Evolutionary conservation across 1,139 yeast genomes (phyloP), one percentile per base, ranked within the genome.

Genomic region (Saccharomyces hybrid): DNA sequence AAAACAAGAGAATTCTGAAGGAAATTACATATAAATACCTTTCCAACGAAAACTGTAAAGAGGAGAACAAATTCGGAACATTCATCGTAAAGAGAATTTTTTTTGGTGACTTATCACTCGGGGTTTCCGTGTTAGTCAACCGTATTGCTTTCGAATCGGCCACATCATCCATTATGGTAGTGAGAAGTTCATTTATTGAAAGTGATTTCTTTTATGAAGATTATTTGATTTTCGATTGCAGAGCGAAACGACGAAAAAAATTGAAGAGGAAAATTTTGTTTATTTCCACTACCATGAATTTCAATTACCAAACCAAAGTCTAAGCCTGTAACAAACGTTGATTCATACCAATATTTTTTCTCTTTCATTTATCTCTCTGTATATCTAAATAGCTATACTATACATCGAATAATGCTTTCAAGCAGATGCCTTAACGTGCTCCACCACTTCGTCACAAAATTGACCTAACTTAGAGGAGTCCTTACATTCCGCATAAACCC

Each of bases 401-500:
- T 16, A 38, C 4, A 16, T 16, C 16, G 25, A 9, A 16, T 16
- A 38, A 38, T 16, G 44, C 13, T 20, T 38, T 38, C 13, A 38
- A 25, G 11, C 44, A 9, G 44, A 38, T 5, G 44, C 23, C 16
- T 38, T 38, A 1, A 38, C 44, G 23, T 16, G 11, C 23, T 16
- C 44, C 13, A 38, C 44, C 9, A 38, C 9, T 38, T 38, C 44
- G 23, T 38, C 16, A 5, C 44, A 38, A 16, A 38, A 38, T 8
- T 38, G 44, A 11, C 16, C 44, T 38, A 38, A 16, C 3, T 38
- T 16, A 20, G 44, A 16, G 8, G 25, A 11, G 23, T 38, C 44
- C 44, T 38, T 7, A 38, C 44, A 38, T 70, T 93, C 99, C 1
- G 97, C 95, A 63, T 93, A 93, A 8, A 93, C 88, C 64, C 99